Conservation (phyloP, 1,284 basidiomycete genomes). For the Xanthoconium separans region DNA sequence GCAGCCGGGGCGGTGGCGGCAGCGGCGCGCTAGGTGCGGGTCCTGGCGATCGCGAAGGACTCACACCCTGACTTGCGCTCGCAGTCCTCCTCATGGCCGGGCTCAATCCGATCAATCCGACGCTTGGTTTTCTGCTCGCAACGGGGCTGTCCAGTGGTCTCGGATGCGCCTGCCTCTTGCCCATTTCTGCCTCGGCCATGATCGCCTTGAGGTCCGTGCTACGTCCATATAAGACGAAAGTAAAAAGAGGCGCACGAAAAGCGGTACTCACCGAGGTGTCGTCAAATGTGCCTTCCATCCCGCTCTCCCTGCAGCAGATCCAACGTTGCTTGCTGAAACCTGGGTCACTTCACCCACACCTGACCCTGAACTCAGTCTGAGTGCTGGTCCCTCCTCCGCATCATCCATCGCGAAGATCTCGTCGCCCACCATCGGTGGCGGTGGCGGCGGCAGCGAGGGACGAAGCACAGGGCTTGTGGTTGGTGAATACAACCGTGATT, state of each 20-base stretch:
- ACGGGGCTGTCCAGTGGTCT: background rate
- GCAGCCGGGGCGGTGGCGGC: slow-evolving; percentile 3
- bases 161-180: slow-evolving; percentile 18
- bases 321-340: background rate
- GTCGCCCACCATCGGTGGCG: slow-evolving; percentile 28
- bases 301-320: slow-evolving; percentile 1
- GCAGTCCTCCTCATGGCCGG: background rate
- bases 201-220: slow-evolving; percentile 84
- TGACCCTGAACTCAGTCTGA: background rate
- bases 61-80: background rate
- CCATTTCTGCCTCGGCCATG: slow-evolving; percentile 73
- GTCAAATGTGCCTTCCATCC: slow-evolving; percentile 45
- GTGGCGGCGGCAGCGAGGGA: slow-evolving; percentile 8
- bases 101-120: background rate
- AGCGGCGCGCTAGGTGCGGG: background rate
- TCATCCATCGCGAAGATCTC: slow-evolving; percentile 50
- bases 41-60: background rate
- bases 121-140: background rate
- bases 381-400: slow-evolving; percentile 8
- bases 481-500: slow-evolving; percentile 7
- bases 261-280: slow-evolving; percentile 40
- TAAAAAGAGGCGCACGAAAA: background rate
- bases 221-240: background rate
- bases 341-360: slow-evolving; percentile 3
- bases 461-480: slow-evolving; percentile 14